Evolutionary conservation across 2,329 filamentous ascomycete genomes (phyloP).

Genomic region (Fusarium tupiense): DNA sequence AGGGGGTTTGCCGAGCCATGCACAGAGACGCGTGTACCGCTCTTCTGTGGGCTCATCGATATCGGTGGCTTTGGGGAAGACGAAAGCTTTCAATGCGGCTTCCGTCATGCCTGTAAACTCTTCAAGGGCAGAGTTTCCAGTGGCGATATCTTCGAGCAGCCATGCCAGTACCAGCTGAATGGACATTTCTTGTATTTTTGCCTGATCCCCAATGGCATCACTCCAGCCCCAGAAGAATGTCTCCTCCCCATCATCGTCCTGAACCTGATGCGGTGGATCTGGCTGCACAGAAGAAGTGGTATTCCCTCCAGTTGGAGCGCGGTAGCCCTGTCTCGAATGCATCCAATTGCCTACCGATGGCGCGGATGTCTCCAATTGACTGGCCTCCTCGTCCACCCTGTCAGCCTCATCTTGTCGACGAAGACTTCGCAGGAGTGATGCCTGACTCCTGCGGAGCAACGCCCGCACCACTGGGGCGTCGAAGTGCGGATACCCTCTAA

Average conservation of each 20-base stretch:
- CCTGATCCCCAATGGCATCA: not conserved
- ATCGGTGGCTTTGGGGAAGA: not conserved
- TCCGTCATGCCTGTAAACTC: not conserved
- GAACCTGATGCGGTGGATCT: not conserved
- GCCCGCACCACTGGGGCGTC: not conserved
- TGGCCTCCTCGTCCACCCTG: not conserved
- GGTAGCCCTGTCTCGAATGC: not conserved
- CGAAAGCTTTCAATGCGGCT: not conserved
- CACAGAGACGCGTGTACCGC: not conserved
- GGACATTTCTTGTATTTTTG: not conserved
- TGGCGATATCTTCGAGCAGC: not conserved
- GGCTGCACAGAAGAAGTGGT: not conserved
- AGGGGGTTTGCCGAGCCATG: not conserved
- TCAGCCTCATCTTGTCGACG: not conserved
- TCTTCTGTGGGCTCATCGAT: not conserved
- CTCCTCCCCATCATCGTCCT: not conserved
- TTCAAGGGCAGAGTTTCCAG: not conserved
- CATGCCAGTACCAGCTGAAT: not conserved
- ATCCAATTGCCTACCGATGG: not conserved
- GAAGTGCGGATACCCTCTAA: not conserved
- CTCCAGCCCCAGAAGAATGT: not conserved
- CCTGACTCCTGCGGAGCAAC: not conserved
- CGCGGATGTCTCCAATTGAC: not conserved
- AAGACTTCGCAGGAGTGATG: not conserved
- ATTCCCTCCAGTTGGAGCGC: not conserved